Percentiles rank a stretch among this genome's conserved stretches.
Conservation (phyloP, 805 yeast species). For the Candida nanaspora region DNA sequence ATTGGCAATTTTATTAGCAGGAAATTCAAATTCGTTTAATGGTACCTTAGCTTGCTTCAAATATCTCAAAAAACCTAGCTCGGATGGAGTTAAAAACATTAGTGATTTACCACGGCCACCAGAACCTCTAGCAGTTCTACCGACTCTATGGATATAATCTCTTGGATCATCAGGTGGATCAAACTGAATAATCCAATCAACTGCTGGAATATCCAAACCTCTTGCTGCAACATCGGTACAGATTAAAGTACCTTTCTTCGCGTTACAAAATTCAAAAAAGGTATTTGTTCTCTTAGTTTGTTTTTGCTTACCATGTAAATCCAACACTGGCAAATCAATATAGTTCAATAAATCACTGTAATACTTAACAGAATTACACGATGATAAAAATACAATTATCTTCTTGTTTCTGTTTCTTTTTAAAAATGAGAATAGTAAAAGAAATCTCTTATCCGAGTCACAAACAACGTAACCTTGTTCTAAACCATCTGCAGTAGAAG, state of each 20-base stretch:
- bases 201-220: slow-evolving; percentile 97
- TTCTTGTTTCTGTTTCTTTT: slow-evolving; percentile 89
- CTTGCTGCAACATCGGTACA: slow-evolving; percentile 99
- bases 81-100: slow-evolving; percentile 92
- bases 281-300: slow-evolving; percentile 98
- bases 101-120: slow-evolving; percentile 86
- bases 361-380: slow-evolving; percentile 95
- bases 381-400: slow-evolving; percentile 88
- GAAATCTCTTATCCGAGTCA: slow-evolving; percentile 90
- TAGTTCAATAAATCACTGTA: slow-evolving; percentile 92
- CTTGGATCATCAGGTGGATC: slow-evolving; percentile 99
- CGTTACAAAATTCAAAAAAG: slow-evolving; percentile 96
- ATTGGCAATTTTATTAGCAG: slow-evolving; percentile 87
- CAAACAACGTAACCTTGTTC: slow-evolving; percentile 99
- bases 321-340: slow-evolving; percentile 94
- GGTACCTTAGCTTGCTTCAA: slow-evolving; percentile 97
- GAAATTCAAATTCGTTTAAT: slow-evolving; percentile 94
- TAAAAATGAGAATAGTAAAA: slow-evolving; percentile 84
- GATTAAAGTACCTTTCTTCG: slow-evolving; percentile 84
- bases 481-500: slow-evolving; percentile 91
- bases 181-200: slow-evolving; percentile 98
- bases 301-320: slow-evolving; percentile 95
- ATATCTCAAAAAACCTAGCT: slow-evolving; percentile 89
- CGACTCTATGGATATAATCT: slow-evolving; percentile 97
- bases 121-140: slow-evolving; percentile 95